These are phyloP conservation scores for Paxillus ammoniavirescens DNA, from an alignment of 768 basidiomycete genomes.

Conservation along the genomic window DNA sequence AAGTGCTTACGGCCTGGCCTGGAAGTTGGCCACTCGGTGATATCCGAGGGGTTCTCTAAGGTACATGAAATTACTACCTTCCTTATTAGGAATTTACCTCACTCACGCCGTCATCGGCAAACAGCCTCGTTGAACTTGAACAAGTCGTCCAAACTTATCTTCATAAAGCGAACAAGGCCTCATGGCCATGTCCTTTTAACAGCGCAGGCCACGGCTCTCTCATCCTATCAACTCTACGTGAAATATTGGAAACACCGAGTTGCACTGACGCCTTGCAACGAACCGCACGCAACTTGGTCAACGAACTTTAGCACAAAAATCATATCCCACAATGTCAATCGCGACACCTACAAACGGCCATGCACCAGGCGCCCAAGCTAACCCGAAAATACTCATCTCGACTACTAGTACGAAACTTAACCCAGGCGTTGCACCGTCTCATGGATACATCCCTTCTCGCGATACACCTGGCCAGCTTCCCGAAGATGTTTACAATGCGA, in stretches of 20 bases:
- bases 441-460: background rate
- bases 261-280: background rate
- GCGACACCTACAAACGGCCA: background rate
- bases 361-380: background rate
- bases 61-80: background rate
- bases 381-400: background rate
- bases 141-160: too few relatives aligned
- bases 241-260: too few relatives aligned
- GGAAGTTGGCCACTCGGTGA: too few relatives aligned
- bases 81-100: background rate
- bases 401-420: background rate
- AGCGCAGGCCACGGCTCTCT: too few relatives aligned
- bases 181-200: background rate
- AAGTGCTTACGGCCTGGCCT: too few relatives aligned
- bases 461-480: constrained; percentile 16
- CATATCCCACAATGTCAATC: background rate
- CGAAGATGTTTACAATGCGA: constrained; percentile 62
- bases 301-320: too few relatives aligned
- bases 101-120: background rate
- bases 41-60: too few relatives aligned
- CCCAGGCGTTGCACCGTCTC: background rate
- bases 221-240: too few relatives aligned
- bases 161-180: background rate
- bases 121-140: too few relatives aligned
- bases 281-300: too few relatives aligned